phyloP scores from a whole-genome alignment of 2,329 filamentous ascomycete species.

The Tolypocladium inflatum region DNA sequence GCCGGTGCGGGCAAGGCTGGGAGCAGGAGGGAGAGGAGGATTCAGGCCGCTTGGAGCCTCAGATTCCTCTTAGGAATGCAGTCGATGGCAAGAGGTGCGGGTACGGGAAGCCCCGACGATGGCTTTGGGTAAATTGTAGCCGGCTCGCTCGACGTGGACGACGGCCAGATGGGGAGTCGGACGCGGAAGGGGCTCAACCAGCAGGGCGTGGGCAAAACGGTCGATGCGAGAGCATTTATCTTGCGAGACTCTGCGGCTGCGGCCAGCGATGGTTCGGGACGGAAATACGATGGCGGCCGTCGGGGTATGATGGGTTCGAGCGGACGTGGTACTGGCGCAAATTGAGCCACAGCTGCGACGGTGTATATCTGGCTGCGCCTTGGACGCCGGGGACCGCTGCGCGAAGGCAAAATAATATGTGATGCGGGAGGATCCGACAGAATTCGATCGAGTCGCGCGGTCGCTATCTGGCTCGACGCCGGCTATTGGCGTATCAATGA shows the following conservation, averaged over 20 bases:
- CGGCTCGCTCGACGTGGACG: background rate
- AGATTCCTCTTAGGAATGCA: background rate
- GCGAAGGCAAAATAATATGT: background rate
- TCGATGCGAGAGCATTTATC: slow-evolving; percentile 2
- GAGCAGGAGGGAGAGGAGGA: background rate
- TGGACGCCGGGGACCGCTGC: background rate
- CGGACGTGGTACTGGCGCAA: background rate
- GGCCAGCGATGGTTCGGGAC: background rate
- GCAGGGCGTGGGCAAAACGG: background rate
- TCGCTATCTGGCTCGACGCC: background rate
- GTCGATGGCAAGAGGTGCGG: background rate
- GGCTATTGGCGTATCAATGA: background rate
- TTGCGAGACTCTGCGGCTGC: background rate
- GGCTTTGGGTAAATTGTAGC: background rate
- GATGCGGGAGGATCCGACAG: background rate
- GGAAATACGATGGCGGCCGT: background rate
- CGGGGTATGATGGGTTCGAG: background rate
- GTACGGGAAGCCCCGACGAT: background rate
- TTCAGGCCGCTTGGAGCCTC: background rate
- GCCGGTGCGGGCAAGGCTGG: slow-evolving; percentile 5
- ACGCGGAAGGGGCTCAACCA: background rate
- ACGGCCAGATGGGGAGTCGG: background rate
- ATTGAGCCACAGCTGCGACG: background rate
- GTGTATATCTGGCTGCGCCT: background rate
- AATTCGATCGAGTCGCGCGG: background rate